Evolutionary conservation across 345 rosid genomes (phyloP).

Genomic region (Salix dunnii): DNA sequence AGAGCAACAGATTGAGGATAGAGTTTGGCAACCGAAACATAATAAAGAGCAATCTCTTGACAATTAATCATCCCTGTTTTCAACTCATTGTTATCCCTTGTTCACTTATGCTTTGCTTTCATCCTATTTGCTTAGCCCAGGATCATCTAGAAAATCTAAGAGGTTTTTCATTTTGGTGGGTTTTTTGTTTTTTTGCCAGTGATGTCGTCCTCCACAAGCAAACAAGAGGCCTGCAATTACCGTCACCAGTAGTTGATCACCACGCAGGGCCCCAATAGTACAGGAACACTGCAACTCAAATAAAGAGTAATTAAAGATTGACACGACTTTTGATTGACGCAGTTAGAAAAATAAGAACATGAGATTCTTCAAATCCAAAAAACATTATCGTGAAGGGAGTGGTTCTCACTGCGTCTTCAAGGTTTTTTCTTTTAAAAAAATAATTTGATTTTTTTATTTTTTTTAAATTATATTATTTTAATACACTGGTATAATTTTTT

Average conservation of each 20-base stretch:
- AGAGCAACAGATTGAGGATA: not conserved
- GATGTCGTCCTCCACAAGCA: slow-evolving; percentile 29
- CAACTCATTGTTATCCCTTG: not conserved
- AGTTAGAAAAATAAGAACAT: too few species aligned
- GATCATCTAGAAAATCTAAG: slow-evolving; percentile 2
- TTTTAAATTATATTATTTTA: too few species aligned
- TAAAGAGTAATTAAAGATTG: slow-evolving; percentile 30
- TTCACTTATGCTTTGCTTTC: not conserved
- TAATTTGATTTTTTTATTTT: too few species aligned
- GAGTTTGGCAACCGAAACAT: not conserved
- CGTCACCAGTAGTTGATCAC: slow-evolving; percentile 20
- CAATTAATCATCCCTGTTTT: not conserved
- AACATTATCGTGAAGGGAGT: too few species aligned
- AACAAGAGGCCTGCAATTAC: slow-evolving; percentile 33
- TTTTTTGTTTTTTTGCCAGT: slow-evolving; percentile 31
- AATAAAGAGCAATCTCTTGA: not conserved
- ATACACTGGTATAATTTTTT: too few species aligned
- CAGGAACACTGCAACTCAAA: slow-evolving; percentile 24
- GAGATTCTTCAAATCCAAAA: too few species aligned
- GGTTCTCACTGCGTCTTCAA: too few species aligned
- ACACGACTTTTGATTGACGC: slow-evolving; percentile 36
- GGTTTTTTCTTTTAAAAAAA: too few species aligned
- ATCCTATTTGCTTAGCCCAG: not conserved
- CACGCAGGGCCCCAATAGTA: slow-evolving; percentile 35
- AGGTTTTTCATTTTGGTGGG: slow-evolving; percentile 24